These are phyloP conservation scores for Cryptosporidium sp. DNA, from an alignment of 169 alveolate species.

Conservation along the genomic window DNA sequence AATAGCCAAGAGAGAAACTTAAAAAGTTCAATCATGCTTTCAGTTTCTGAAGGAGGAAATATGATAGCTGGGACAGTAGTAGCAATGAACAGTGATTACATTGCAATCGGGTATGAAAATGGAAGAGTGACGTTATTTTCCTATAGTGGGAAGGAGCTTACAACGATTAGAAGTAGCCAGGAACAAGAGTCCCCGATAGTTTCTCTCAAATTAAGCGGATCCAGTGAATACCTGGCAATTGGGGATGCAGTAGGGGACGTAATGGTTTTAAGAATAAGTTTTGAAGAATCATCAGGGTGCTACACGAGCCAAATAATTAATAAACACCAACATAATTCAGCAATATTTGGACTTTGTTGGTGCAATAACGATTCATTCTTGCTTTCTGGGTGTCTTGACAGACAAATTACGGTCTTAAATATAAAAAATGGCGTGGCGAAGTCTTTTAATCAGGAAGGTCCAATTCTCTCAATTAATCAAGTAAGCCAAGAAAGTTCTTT, in stretches of 20 bases:
- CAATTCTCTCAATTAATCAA: constrained; percentile 36
- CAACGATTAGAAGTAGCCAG: neutral
- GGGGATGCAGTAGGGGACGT: constrained; percentile 63
- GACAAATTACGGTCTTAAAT: constrained; percentile 43
- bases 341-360: constrained; percentile 72
- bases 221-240: constrained; percentile 22
- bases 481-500: neutral
- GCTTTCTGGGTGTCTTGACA: constrained; percentile 65
- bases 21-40: constrained; percentile 20
- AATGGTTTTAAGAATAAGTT: constrained; percentile 1
- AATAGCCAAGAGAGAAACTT: neutral
- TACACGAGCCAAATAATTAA: neutral
- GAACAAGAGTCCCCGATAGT: constrained; percentile 58
- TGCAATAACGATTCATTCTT: constrained; percentile 19
- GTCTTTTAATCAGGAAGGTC: constrained; percentile 36
- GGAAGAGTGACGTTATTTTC: constrained; percentile 58
- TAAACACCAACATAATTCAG: constrained; percentile 42
- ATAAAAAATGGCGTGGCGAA: neutral
- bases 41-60: constrained; percentile 42
- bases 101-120: constrained; percentile 68
- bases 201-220: constrained; percentile 35
- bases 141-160: constrained; percentile 26
- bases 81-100: constrained; percentile 30
- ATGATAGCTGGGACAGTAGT: constrained; percentile 65
- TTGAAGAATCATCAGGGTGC: neutral